Conservation (phyloP, 1,284 basidiomycete genomes). For the Austroboletus olivaceoglutinosus region DNA sequence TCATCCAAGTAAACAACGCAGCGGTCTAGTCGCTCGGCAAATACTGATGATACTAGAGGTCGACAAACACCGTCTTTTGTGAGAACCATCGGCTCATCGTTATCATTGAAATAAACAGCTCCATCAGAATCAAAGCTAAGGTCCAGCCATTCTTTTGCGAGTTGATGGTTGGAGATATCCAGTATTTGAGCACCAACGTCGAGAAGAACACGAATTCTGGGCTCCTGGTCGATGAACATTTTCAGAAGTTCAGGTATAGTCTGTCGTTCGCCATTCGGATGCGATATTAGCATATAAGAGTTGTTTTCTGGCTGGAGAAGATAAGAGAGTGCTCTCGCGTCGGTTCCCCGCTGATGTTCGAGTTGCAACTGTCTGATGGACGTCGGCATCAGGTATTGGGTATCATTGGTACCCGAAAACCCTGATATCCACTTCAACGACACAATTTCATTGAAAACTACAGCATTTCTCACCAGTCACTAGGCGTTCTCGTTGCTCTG, state of each 20-base stretch:
- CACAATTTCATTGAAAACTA: not conserved
- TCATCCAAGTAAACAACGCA: not conserved
- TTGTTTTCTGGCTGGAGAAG: conserved; percentile 40
- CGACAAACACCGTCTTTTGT: not conserved
- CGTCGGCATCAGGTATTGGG: conserved; percentile 3
- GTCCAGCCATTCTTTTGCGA: not conserved
- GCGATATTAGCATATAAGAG: not conserved
- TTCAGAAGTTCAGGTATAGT: not conserved
- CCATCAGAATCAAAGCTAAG: not conserved
- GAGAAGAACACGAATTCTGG: not conserved
- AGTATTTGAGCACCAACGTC: not conserved
- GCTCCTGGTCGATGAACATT: not conserved
- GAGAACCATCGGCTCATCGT: not conserved
- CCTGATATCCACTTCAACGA: not conserved
- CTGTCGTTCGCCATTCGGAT: not conserved
- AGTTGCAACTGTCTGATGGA: conserved; percentile 12
- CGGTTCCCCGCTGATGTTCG: conserved; percentile 14
- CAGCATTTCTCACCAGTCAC: conserved; percentile 3
- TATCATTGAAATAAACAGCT: not conserved
- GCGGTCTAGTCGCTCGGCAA: not conserved
- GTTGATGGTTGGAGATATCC: not conserved
- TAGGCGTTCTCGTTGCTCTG: conserved; percentile 18
- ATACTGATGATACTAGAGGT: not conserved
- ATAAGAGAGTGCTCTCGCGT: conserved; percentile 42
- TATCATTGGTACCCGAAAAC: conserved; percentile 11